Percentiles rank a stretch among this genome's conserved stretches.
These are phyloP conservation scores for Trapa bicornis DNA, from an alignment of 345 rosid species.

Conservation along the genomic window DNA sequence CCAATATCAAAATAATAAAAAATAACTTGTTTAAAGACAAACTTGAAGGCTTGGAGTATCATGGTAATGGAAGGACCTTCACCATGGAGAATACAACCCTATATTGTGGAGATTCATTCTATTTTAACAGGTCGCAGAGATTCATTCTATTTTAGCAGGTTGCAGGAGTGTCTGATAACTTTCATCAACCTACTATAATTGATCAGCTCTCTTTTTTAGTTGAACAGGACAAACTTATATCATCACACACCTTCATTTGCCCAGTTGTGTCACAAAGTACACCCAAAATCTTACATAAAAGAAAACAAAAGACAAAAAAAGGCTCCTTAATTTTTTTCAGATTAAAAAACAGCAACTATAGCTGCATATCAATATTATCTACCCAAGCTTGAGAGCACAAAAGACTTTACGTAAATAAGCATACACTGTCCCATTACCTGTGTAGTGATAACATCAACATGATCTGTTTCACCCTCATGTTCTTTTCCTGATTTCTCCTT, in stretches of 20 bases:
- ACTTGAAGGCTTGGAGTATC: conserved; percentile 41
- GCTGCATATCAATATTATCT: background rate
- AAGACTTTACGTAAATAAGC: background rate
- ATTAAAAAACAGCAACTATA: background rate
- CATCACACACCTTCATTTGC: conserved; percentile 11
- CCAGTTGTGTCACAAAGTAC: conserved; percentile 9
- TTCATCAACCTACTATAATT: too few relatives aligned
- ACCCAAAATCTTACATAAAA: background rate
- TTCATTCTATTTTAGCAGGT: too few relatives aligned
- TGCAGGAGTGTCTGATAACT: conserved; percentile 28
- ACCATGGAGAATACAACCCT: too few relatives aligned
- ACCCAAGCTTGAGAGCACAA: background rate
- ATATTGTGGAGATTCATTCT: too few relatives aligned
- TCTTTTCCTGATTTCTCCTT: conserved; percentile 45
- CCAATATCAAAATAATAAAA: background rate
- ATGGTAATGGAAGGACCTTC: conserved; percentile 26
- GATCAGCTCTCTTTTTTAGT: too few relatives aligned
- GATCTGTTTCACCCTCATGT: conserved; percentile 41
- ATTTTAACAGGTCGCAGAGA: too few relatives aligned
- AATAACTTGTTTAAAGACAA: conserved; percentile 3
- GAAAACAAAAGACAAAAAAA: background rate
- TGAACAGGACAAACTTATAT: too few relatives aligned
- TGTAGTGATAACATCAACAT: conserved; percentile 44
- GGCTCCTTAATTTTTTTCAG: background rate
- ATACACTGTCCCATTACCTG: conserved; percentile 33